Evolutionary conservation across 176 grass and related monocot species (phyloP).

Genomic region (Puccinellia tenuiflora): DNA sequence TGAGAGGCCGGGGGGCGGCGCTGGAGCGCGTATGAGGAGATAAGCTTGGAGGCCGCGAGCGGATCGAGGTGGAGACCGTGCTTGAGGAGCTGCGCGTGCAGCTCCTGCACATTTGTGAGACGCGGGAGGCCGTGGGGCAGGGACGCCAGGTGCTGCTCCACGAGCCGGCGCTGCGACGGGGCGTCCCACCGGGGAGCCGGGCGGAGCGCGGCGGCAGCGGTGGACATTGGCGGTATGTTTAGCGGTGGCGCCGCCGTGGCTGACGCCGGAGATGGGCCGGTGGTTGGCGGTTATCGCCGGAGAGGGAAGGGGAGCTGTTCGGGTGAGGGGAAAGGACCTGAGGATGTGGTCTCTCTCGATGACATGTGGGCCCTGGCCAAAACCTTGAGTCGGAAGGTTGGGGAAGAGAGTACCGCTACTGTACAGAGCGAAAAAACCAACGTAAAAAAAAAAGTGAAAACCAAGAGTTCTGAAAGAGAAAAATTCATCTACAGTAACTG

Average conservation of each 20-base stretch:
- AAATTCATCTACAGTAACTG: no score
- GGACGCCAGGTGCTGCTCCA: slow-evolving; percentile 55
- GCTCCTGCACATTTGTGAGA: slow-evolving; percentile 38
- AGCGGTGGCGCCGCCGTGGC: neutral
- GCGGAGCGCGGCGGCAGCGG: neutral
- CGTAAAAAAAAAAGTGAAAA: no score
- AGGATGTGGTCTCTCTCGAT: slow-evolving; percentile 8
- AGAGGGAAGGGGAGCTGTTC: neutral
- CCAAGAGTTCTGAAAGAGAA: no score
- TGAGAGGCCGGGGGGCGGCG: slow-evolving; percentile 34
- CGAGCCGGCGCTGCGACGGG: slow-evolving; percentile 48
- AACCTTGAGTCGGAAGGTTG: neutral
- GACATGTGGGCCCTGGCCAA: slow-evolving; percentile 10
- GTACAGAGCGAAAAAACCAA: no score
- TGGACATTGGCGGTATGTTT: slow-evolving; percentile 8
- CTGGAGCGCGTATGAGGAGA: slow-evolving; percentile 59
- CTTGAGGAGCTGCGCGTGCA: slow-evolving; percentile 67
- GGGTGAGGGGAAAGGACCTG: neutral
- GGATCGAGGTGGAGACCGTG: slow-evolving; percentile 44
- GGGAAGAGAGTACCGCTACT: neutral
- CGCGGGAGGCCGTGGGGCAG: slow-evolving; percentile 44
- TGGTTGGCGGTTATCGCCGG: neutral
- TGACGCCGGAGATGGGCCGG: neutral
- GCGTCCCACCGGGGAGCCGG: slow-evolving; percentile 39
- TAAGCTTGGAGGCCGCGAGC: slow-evolving; percentile 43